Evolutionary conservation across 176 grass and related monocot species (phyloP), one percentile per base, ranked within the genome.

Genomic region (Phoenix dactylifera): DNA sequence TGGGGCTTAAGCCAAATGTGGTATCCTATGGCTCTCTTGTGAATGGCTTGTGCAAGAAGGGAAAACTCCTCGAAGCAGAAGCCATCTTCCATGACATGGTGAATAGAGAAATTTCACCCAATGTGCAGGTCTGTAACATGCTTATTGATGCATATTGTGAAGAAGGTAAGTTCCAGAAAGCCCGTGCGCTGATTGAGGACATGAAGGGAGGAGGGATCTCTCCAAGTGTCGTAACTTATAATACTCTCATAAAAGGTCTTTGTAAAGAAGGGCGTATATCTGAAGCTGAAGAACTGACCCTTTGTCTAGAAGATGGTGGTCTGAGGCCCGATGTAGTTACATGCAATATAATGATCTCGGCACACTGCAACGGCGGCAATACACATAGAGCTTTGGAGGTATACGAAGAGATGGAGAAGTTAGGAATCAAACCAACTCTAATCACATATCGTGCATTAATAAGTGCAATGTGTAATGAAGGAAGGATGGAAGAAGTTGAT

Each of bases 181-280:
- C 74, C 74, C 66, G 64, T 58, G 7, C 39, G 62, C 50, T 77
- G 52, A 56, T 18, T 55, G 69, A 81, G 28, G 76, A 77, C 51
- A 89, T 84, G 80, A 84, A 77, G 58, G 74, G 18, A 49, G 67
- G 7, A 54, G 80, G 86, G 20, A 28, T 84, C 60, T 74, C 77
- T 67, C 77, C 70, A 51, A 81, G 69, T 84, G 68, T 84, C 58
- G 61, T 84, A 32, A 89, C 86, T 19, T 84, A 81, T 60, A 89
- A 89, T 68, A 66, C 73, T 63, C 51, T 89, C n/a, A 65, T 89
- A 72, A 89, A 84, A 72, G 77, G 80, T 25, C 81, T 89, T 60
- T 89, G 70, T 71, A 63, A 56, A 51, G 59, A 20, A 29, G 79
- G 77, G 4, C 69, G 15, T 26, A 67, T 81, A 65, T 69, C 57